These are phyloP conservation scores for Pelargonium myrrhifolium DNA, from an alignment of 441 rosid species.

Conservation along the genomic window DNA sequence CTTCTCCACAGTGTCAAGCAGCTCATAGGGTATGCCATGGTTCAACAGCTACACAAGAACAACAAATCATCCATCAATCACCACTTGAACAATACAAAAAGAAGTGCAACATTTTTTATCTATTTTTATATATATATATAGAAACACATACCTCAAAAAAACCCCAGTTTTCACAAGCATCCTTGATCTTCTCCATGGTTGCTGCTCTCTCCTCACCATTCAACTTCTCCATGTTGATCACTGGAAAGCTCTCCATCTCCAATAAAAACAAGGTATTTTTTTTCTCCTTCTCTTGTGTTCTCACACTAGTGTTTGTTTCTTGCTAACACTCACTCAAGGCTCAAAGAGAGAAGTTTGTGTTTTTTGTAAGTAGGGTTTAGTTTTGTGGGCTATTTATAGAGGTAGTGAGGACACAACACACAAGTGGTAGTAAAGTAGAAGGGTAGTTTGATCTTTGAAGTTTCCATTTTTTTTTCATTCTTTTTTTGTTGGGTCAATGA, in stretches of 20 bases:
- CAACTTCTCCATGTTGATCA: slow-evolving; percentile 58
- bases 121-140: too few species aligned
- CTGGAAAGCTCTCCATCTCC: slow-evolving; percentile 62
- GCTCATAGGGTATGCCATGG: slow-evolving; percentile 60
- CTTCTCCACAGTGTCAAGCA: slow-evolving; percentile 62
- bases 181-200: slow-evolving; percentile 58
- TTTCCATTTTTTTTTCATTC: background rate
- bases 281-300: background rate
- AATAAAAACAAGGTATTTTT: background rate
- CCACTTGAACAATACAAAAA: background rate
- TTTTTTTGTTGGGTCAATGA: background rate
- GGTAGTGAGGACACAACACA: background rate
- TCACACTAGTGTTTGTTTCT: background rate
- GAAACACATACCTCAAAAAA: slow-evolving; percentile 47
- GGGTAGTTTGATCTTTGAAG: background rate
- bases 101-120: background rate
- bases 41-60: slow-evolving; percentile 43
- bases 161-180: slow-evolving; percentile 47
- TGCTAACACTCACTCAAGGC: slow-evolving; percentile 1
- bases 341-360: background rate
- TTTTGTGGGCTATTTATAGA: background rate
- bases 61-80: background rate
- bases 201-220: slow-evolving; percentile 52
- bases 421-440: background rate
- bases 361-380: background rate